Percentiles rank a stretch among this genome's conserved stretches.
These are phyloP conservation scores for Euphorbia lathyris DNA, from an alignment of 345 rosid genomes.

Conservation along the genomic window DNA sequence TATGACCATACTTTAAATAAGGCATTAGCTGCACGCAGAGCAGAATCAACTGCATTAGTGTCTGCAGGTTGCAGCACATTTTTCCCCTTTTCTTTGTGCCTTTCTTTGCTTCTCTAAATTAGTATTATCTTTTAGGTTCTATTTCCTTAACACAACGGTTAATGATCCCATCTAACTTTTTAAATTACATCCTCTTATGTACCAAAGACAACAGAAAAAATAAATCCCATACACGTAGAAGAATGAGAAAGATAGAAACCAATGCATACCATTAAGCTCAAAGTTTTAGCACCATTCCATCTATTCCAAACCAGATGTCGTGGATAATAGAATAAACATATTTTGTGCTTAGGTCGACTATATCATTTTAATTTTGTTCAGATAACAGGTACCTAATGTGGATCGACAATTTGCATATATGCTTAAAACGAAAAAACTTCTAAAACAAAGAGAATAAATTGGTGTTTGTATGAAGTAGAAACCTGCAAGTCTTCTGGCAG, in stretches of 20 bases:
- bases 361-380: not conserved
- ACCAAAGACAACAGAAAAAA: not conserved
- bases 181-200: too few relatives aligned
- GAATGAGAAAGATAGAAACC: not conserved
- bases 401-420: not conserved
- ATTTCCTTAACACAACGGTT: too few relatives aligned
- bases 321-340: not conserved
- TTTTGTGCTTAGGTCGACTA: not conserved
- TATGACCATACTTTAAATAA: too few relatives aligned
- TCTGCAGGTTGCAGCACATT: too few relatives aligned
- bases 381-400: not conserved
- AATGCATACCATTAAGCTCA: not conserved
- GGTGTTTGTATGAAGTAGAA: constrained; percentile 6
- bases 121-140: too few relatives aligned
- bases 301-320: not conserved
- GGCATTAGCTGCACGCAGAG: too few relatives aligned
- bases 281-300: not conserved
- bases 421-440: not conserved
- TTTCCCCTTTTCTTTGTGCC: too few relatives aligned
- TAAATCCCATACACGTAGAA: too few relatives aligned
- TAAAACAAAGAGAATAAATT: not conserved
- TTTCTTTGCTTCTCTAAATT: too few relatives aligned
- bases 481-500: constrained; percentile 90
- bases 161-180: too few relatives aligned
- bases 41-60: too few relatives aligned